Base-by-base conservation (phyloP, 768 basidiomycete species). In the Serpula lacrymans region DNA sequence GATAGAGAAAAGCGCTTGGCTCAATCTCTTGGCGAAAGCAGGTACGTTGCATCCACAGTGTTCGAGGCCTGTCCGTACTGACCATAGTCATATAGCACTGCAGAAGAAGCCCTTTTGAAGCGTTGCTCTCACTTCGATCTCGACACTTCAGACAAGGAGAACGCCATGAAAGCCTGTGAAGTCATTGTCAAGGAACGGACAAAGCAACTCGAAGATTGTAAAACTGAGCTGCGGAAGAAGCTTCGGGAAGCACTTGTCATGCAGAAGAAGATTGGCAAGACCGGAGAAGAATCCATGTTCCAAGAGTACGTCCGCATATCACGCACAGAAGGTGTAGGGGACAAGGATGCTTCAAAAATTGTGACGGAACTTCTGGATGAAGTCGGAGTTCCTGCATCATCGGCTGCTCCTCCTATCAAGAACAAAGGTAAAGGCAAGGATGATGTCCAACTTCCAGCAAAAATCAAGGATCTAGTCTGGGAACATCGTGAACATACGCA, bases 41-140 rank as follows among this genome's bases (percentile, higher is more conserved):
- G 81, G 79, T 88, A 68, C 50, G 59, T 43, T 14, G 25, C 39
- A 22, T 28, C 24, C 23, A 22, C 18, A 32, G 8, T 31, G 6
- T 16, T 37, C 17, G 13, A 11, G 16, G 13, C 6, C 17, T 17
- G 6, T 16, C 37, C 38, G 29, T 38, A 42, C 23, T 28, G 29
- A 47, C 18, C 22, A 38, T 39, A 40, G 44, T 45, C 32, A 16
- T 39, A 26, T 45, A 92, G 89, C 51, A 78, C 89, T 46, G 89
- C 89, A 2, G 89, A 92, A 55, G 91, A 96, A 67, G 92, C 93
- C 2, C 75, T 97, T 9, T 73, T 97, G 43, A 97, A 97, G 57
- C 85, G 94, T 27, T 95, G 92, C 58, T 94, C 93, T 5, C 93
- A 95, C 58, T 97, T 95, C 60, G 89, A 92, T 49, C 71, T 93